phyloP scores from a whole-genome alignment of 2,329 filamentous ascomycete species.

The Cadophora malorum region DNA sequence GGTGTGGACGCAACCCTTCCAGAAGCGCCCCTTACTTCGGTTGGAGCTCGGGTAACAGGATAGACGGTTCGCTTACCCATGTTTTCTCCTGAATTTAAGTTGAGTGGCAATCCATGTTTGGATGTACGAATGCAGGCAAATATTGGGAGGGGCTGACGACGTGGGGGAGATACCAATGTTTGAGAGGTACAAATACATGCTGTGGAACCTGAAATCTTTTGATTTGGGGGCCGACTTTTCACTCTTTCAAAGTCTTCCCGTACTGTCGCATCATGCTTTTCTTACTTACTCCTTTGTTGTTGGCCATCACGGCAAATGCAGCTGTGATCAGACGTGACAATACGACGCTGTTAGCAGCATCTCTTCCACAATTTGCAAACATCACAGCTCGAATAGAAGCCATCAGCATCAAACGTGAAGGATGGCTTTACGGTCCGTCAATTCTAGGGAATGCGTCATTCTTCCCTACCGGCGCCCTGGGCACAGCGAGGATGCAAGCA shows the following conservation, averaged over 20 bases:
- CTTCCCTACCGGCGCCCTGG: conserved; percentile 19
- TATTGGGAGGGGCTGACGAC: conserved; percentile 3
- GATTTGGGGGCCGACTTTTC: conserved; percentile 9
- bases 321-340: conserved; percentile 4
- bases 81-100: background rate
- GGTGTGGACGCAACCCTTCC: background rate
- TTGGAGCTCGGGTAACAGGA: background rate
- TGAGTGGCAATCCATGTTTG: background rate
- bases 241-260: background rate
- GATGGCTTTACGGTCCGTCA: conserved; percentile 27
- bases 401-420: conserved; percentile 21
- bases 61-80: conserved; percentile 15
- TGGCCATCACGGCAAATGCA: conserved; percentile 2
- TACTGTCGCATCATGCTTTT: background rate
- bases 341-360: background rate
- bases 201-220: background rate
- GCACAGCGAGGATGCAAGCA: conserved; percentile 8
- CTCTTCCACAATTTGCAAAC: conserved; percentile 24
- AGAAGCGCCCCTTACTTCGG: background rate
- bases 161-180: background rate
- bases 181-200: conserved; percentile 12
- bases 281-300: background rate
- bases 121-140: conserved; percentile 6
- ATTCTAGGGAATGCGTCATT: conserved; percentile 24
- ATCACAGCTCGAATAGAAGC: conserved; percentile 22